These are phyloP conservation scores for Sedum album DNA, from an alignment of 164 flowering plant species.

Conservation along the genomic window DNA sequence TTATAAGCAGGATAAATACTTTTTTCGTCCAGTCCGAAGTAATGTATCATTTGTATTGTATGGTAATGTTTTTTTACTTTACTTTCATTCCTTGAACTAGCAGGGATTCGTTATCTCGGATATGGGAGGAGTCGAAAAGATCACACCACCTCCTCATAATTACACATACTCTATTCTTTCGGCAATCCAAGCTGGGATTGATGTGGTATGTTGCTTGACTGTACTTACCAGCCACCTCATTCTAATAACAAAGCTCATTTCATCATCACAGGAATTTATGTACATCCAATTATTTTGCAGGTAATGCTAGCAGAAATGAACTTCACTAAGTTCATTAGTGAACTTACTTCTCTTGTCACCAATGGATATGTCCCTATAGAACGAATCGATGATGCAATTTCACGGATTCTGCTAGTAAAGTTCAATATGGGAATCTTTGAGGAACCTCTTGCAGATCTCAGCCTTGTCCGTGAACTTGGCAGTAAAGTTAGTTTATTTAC, in stretches of 20 bases:
- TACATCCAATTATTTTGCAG: conserved; percentile 16
- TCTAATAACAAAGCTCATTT: background rate
- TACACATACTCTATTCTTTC: conserved; percentile 37
- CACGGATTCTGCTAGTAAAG: conserved; percentile 31
- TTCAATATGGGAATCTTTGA: conserved; percentile 38
- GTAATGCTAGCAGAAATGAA: conserved; percentile 14
- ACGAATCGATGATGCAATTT: conserved; percentile 33
- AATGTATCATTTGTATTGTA: no score
- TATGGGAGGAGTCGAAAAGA: conserved; percentile 42
- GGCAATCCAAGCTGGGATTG: conserved; percentile 35
- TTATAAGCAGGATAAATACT: no score
- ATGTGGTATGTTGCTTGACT: conserved; percentile 27
- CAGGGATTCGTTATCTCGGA: conserved; percentile 47
- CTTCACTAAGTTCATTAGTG: conserved; percentile 15
- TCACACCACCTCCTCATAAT: conserved; percentile 23
- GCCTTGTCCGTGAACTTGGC: conserved; percentile 26
- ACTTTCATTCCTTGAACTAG: no score
- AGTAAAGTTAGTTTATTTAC: conserved; percentile 19
- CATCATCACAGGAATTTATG: background rate
- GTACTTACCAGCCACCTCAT: background rate
- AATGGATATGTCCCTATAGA: conserved; percentile 24
- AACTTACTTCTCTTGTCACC: conserved; percentile 21
- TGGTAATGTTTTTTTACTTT: no score
- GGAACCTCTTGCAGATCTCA: conserved; percentile 28
- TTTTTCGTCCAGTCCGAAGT: no score